Conservation (phyloP, 202 grass and related monocot genomes). For the Digitaria exilis region DNA sequence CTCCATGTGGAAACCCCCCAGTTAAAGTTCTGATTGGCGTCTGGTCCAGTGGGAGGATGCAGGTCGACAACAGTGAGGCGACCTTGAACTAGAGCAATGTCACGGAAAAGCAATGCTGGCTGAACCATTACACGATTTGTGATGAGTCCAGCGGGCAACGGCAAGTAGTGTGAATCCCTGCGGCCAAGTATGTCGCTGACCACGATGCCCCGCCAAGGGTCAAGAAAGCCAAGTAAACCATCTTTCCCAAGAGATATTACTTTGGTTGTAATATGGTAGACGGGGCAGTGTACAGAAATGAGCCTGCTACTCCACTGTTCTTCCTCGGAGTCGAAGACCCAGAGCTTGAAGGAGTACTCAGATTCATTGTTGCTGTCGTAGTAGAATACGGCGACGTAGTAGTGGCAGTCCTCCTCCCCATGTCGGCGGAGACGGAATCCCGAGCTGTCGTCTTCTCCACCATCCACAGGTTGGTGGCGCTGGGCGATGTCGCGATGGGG, state of each 20-base stretch:
- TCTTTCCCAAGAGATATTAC: not conserved
- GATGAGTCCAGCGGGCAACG: not conserved
- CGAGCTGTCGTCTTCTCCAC: too few species aligned
- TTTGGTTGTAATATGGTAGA: not conserved
- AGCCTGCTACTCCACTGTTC: not conserved
- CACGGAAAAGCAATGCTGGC: not conserved
- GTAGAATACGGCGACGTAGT: not conserved
- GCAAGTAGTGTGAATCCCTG: not conserved
- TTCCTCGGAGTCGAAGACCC: not conserved
- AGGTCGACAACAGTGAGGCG: not conserved
- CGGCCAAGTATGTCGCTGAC: not conserved
- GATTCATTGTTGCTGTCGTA: too few species aligned
- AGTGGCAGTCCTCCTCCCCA: not conserved
- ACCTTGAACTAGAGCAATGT: not conserved
- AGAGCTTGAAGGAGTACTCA: not conserved
- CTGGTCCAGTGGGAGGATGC: not conserved
- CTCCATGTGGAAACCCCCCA: not conserved
- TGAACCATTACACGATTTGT: rapidly evolving
- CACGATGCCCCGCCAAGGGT: not conserved
- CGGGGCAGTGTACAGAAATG: not conserved
- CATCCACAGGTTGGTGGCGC: too few species aligned
- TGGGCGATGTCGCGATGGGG: too few species aligned
- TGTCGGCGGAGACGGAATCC: not conserved
- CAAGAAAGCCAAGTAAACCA: not conserved
- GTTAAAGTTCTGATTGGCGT: too few species aligned